phyloP scores from a whole-genome alignment of 257 asterid species.

The Fraxinus excelsior region DNA sequence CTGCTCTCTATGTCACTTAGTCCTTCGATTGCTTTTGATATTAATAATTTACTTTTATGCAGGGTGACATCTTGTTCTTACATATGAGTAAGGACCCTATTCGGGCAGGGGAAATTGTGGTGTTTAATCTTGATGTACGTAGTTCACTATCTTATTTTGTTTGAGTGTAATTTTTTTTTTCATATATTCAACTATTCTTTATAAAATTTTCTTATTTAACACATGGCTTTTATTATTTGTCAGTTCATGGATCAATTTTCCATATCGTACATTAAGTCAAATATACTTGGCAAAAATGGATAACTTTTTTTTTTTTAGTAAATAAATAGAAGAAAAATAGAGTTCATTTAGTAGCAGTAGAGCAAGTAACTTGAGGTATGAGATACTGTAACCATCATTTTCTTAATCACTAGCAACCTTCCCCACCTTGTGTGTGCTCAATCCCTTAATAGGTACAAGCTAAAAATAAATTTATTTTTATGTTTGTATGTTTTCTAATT shows the following conservation, averaged over 20 bases:
- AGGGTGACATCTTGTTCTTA: constrained; percentile 99
- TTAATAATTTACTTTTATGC: constrained; percentile 37
- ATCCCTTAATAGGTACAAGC: not conserved
- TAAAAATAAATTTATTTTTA: no score
- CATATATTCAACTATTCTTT: constrained; percentile 14
- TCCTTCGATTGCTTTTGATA: not conserved
- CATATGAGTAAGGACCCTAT: constrained; percentile 94
- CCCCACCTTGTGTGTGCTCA: not conserved
- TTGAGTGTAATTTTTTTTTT: not conserved
- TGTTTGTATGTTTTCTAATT: not conserved
- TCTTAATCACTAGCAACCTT: not conserved
- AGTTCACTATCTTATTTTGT: constrained; percentile 8
- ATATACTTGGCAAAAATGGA: not conserved
- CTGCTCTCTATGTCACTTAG: constrained; percentile 1
- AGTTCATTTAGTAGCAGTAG: not conserved
- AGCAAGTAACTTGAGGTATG: not conserved
- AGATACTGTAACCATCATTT: not conserved
- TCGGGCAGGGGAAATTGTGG: constrained; percentile 99
- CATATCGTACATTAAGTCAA: not conserved
- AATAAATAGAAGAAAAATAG: not conserved
- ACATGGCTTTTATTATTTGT: constrained; percentile 1
- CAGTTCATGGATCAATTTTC: not conserved
- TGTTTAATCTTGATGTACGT: constrained; percentile 91
- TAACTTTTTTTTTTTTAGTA: not conserved
- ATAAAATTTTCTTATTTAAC: not conserved